These are phyloP conservation scores for Pseudogymnoascus sp. DNA, from an alignment of 2,329 filamentous ascomycete genomes.

Conservation along the genomic window DNA sequence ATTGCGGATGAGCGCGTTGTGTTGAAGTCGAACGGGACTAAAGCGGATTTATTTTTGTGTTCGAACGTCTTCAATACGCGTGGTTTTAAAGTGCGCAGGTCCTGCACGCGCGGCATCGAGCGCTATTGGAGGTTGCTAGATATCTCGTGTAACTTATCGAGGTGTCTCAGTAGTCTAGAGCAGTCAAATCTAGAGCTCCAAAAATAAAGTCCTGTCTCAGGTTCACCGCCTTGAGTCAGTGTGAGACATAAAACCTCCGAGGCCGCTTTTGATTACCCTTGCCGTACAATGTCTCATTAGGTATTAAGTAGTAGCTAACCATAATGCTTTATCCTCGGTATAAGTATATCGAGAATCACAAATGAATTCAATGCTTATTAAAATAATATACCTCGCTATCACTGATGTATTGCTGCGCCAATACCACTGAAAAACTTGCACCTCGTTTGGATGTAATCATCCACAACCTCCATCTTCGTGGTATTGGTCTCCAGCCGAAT, in stretches of 20 bases:
- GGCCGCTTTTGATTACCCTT: neutral
- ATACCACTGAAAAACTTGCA: constrained; percentile 45
- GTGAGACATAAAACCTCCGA: neutral
- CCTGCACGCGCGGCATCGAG: neutral
- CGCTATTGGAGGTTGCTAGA: neutral
- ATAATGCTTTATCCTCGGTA: neutral
- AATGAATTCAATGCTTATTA: neutral
- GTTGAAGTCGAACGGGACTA: neutral
- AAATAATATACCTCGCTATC: neutral
- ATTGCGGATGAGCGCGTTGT: neutral
- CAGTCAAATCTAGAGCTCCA: neutral
- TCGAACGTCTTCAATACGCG: neutral
- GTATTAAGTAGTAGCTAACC: neutral
- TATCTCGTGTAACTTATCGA: neutral
- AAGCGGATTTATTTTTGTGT: neutral
- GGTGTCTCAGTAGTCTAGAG: neutral
- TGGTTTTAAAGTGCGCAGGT: neutral
- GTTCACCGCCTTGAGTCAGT: neutral
- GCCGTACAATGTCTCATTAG: neutral
- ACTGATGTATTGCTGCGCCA: constrained; percentile 41
- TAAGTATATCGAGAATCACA: neutral
- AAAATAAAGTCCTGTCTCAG: neutral
- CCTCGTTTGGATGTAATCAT: constrained; percentile 32
- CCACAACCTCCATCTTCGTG: constrained; percentile 39
- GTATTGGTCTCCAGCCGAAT: constrained; percentile 36